A percentile compares a stretch with the other conserved stretches of the same genome.
phyloP scores from a whole-genome alignment of 768 basidiomycete genomes.

The Chalciporus pseudorubinellus region DNA sequence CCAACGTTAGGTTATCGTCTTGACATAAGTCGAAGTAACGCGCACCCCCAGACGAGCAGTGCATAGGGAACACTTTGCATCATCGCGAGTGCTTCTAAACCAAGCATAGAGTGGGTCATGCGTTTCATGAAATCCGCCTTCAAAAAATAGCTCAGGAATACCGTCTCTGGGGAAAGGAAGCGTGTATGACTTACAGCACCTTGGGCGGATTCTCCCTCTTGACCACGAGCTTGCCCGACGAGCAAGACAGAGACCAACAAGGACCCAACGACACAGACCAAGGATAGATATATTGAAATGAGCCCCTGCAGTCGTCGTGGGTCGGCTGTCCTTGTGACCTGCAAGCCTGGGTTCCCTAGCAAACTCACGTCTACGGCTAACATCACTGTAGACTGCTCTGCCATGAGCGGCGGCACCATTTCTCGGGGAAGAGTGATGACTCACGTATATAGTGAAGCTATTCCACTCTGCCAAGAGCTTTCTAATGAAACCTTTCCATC shows the following conservation, averaged over 20 bases:
- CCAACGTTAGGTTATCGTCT: neutral
- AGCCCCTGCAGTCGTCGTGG: neutral
- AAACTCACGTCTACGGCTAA: slow-evolving; percentile 9
- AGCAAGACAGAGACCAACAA: slow-evolving; percentile 30
- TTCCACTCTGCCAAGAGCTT: slow-evolving; percentile 47
- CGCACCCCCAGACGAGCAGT: slow-evolving; percentile 28
- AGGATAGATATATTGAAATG: slow-evolving; percentile 2
- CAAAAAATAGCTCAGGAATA: neutral
- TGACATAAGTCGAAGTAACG: neutral
- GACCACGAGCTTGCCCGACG: slow-evolving; percentile 33
- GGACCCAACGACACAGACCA: slow-evolving; percentile 1
- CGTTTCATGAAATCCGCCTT: slow-evolving; percentile 3
- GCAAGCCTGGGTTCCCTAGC: neutral
- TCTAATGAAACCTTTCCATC: slow-evolving; percentile 41
- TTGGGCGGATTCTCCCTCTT: neutral
- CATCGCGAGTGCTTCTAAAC: slow-evolving; percentile 28
- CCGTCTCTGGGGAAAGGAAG: neutral
- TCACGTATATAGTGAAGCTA: slow-evolving; percentile 47
- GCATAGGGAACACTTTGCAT: slow-evolving; percentile 34
- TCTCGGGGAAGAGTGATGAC: slow-evolving; percentile 8
- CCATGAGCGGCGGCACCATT: neutral
- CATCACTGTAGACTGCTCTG: slow-evolving; percentile 4
- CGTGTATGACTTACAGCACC: neutral
- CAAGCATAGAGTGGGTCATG: slow-evolving; percentile 2
- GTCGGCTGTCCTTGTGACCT: neutral